Percentiles rank a stretch among this genome's conserved stretches.
These are phyloP conservation scores for Pleurotus platypus DNA, from an alignment of 768 basidiomycete genomes.

Conservation along the genomic window DNA sequence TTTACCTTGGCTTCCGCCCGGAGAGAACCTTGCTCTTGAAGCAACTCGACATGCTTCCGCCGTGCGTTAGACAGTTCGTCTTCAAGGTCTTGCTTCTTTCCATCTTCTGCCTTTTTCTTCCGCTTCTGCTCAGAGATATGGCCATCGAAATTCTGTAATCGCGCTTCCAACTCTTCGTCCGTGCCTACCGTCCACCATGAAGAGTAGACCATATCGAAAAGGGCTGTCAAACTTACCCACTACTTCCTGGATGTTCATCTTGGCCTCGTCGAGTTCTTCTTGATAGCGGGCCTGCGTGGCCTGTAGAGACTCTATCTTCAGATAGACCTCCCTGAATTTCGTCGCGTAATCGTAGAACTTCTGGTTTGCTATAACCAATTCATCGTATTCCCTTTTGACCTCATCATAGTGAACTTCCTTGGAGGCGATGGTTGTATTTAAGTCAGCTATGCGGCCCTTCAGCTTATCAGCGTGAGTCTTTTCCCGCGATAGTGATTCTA, in stretches of 20 bases:
- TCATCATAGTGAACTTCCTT: constrained; percentile 78
- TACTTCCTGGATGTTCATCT: constrained; percentile 63
- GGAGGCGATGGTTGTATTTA: constrained; percentile 55
- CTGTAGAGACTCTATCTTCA: constrained; percentile 61
- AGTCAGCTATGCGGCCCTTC: constrained; percentile 56
- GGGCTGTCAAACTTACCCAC: constrained; percentile 40
- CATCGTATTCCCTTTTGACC: constrained; percentile 61
- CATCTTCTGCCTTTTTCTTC: constrained; percentile 41
- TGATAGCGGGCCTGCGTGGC: constrained; percentile 60
- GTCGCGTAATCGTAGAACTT: constrained; percentile 81
- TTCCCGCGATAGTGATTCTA: constrained; percentile 73
- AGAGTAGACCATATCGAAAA: no score
- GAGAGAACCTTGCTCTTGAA: constrained; percentile 64
- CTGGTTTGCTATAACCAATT: constrained; percentile 62
- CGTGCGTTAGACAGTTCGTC: constrained; percentile 52
- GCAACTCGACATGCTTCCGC: constrained; percentile 49
- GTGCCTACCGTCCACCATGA: constrained; percentile 41
- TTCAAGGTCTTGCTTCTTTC: constrained; percentile 57
- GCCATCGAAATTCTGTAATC: constrained; percentile 56
- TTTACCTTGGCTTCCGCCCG: constrained; percentile 70
- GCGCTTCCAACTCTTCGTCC: constrained; percentile 64
- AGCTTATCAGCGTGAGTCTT: constrained; percentile 88
- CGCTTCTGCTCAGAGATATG: constrained; percentile 50
- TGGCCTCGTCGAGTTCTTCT: constrained; percentile 57
- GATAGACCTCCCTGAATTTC: constrained; percentile 83